A percentile compares a stretch with the other conserved stretches of the same genome.
Evolutionary conservation across 1,284 basidiomycete species (phyloP).

Genomic region (Puccinia horiana): DNA sequence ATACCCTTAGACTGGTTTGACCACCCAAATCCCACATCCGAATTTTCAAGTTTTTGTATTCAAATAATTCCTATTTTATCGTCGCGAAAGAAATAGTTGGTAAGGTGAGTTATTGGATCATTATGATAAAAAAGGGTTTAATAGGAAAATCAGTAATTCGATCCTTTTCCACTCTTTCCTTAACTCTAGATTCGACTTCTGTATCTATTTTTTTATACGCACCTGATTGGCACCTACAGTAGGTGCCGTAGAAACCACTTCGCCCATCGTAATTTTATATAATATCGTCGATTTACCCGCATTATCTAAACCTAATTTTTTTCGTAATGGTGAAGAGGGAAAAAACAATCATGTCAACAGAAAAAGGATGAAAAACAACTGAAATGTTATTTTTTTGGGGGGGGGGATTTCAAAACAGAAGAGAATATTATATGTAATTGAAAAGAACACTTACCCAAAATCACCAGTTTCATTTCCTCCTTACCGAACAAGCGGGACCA

Average conservation of each 20-base stretch:
- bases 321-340: neutral
- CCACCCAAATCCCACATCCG: conserved; percentile 62
- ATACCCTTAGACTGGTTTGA: conserved; percentile 60
- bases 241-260: conserved; percentile 63
- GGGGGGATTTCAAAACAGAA: conserved; percentile 40
- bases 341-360: neutral
- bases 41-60: conserved; percentile 63
- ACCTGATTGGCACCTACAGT: conserved; percentile 61
- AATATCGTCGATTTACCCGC: conserved; percentile 63
- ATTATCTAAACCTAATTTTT: conserved; percentile 59
- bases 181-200: neutral
- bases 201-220: neutral
- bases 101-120: too few relatives aligned
- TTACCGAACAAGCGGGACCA: conserved; percentile 62
- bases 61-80: conserved; percentile 56
- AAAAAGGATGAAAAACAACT: neutral
- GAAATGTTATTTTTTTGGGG: neutral
- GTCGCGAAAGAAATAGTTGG: neutral
- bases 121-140: too few relatives aligned
- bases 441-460: conserved; percentile 55
- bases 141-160: neutral
- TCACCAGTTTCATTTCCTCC: conserved; percentile 62
- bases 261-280: conserved; percentile 63
- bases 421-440: neutral
- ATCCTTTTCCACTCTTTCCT: neutral